Conservation (phyloP, 352 stramenopile species). For the Phytophthora brassicae region DNA sequence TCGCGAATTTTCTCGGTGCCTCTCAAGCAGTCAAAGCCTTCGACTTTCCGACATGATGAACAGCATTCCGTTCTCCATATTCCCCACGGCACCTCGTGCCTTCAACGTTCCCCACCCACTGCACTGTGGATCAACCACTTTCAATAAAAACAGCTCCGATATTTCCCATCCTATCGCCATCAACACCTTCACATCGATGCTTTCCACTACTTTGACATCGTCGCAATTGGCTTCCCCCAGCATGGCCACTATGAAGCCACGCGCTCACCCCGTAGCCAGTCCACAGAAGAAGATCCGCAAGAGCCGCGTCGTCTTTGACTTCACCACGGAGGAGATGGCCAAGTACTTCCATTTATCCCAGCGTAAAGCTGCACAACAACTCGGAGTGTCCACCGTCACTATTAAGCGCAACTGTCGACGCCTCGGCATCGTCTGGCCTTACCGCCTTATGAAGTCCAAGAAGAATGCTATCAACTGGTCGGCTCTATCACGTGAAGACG, state of each 20-base stretch:
- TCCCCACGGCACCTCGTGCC: constrained; percentile 10
- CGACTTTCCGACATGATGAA: constrained; percentile 16
- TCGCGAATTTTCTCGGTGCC: constrained; percentile 19
- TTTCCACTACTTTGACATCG: neutral
- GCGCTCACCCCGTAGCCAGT: constrained; percentile 13
- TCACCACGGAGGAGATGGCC: constrained; percentile 52
- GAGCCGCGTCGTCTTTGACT: constrained; percentile 58
- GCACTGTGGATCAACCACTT: constrained; percentile 10
- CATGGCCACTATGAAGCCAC: constrained; percentile 12
- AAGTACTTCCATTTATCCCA: constrained; percentile 66
- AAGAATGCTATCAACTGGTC: constrained; percentile 40
- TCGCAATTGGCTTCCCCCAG: constrained; percentile 21
- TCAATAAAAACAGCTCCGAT: too few species aligned
- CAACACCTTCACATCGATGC: constrained; percentile 2
- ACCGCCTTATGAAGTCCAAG: constrained; percentile 56
- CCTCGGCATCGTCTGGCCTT: constrained; percentile 60
- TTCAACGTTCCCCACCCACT: constrained; percentile 29
- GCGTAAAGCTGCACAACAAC: constrained; percentile 48
- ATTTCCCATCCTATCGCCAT: too few species aligned
- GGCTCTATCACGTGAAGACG: constrained; percentile 41
- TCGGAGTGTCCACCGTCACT: constrained; percentile 61
- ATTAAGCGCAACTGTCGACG: constrained; percentile 65
- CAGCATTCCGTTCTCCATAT: constrained; percentile 21
- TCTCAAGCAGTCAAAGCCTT: neutral
- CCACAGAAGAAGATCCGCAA: constrained; percentile 39